Percentiles rank a stretch among this genome's conserved stretches.
phyloP scores from a whole-genome alignment of 2,329 filamentous ascomycete genomes.

The Moelleriella libera region DNA sequence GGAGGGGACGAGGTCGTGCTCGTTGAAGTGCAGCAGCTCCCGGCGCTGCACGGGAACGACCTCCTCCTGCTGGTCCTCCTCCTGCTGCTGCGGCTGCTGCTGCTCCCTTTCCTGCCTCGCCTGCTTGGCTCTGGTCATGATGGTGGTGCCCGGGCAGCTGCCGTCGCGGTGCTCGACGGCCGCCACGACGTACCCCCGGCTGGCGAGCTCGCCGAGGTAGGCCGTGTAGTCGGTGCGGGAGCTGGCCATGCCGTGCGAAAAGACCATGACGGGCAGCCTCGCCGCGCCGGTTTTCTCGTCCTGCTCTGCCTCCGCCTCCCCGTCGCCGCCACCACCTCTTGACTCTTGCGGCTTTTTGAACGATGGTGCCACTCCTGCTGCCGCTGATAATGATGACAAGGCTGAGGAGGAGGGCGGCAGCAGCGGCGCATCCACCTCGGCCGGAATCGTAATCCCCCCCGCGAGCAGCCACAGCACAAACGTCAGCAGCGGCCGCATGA shows the following conservation, averaged over 20 bases:
- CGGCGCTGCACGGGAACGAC: too few relatives aligned
- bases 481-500: constrained; percentile 27
- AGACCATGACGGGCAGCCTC: constrained; percentile 30
- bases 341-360: too few relatives aligned
- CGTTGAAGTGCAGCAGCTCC: constrained; percentile 19
- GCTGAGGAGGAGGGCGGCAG: too few relatives aligned
- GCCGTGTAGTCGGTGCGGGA: constrained; percentile 37
- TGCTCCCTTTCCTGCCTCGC: too few relatives aligned
- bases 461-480: constrained; percentile 25
- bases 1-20: constrained; percentile 16
- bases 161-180: constrained; percentile 38
- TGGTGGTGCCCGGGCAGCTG: constrained; percentile 29
- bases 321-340: too few relatives aligned
- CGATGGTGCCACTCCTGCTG: too few relatives aligned
- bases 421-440: constrained; percentile 30
- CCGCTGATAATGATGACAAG: too few relatives aligned
- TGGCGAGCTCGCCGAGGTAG: constrained; percentile 34
- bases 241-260: constrained; percentile 37
- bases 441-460: constrained; percentile 30
- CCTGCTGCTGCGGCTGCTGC: constrained; percentile 5
- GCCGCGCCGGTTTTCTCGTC: background rate
- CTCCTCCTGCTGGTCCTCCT: constrained; percentile 9
- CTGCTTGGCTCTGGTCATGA: too few relatives aligned
- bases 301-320: too few relatives aligned
- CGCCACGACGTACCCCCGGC: constrained; percentile 32